Conservation (phyloP, 441 rosid species). For the Cnidoscolus chayamansa region DNA sequence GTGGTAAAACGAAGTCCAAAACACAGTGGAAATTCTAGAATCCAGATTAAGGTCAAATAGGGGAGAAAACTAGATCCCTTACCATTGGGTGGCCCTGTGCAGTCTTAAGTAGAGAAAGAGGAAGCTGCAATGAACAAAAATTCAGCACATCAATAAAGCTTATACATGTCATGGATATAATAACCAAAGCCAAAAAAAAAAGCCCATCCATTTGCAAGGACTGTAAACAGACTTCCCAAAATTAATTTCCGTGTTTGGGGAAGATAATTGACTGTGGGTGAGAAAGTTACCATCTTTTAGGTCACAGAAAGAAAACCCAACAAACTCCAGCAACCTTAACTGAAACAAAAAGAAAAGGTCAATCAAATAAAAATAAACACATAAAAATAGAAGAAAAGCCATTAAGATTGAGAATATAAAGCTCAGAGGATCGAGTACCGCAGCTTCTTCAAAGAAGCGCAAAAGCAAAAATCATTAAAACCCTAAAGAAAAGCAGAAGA, state of each 20-base stretch:
- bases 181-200: not conserved
- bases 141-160: not conserved
- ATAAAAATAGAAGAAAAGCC: not conserved
- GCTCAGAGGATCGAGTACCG: slow-evolving; percentile 1
- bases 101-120: slow-evolving; percentile 87
- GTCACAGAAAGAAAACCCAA: slow-evolving; percentile 1
- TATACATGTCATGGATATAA: not conserved
- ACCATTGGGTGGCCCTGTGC: slow-evolving; percentile 99
- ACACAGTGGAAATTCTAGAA: not conserved
- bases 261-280: not conserved
- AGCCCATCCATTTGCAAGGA: too few relatives aligned
- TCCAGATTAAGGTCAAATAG: not conserved
- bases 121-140: slow-evolving; percentile 56
- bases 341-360: not conserved
- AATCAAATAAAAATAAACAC: not conserved
- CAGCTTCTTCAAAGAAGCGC: not conserved
- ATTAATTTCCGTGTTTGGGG: too few relatives aligned
- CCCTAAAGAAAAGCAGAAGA: slow-evolving; percentile 4
- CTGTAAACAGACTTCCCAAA: too few relatives aligned
- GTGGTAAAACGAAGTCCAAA: slow-evolving; percentile 8
- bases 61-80: slow-evolving; percentile 9
- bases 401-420: not conserved
- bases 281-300: slow-evolving; percentile 22
- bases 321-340: slow-evolving; percentile 8
- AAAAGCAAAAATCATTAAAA: not conserved